Conservation (phyloP, 768 basidiomycete species). For the Pisolithus microcarpus region DNA sequence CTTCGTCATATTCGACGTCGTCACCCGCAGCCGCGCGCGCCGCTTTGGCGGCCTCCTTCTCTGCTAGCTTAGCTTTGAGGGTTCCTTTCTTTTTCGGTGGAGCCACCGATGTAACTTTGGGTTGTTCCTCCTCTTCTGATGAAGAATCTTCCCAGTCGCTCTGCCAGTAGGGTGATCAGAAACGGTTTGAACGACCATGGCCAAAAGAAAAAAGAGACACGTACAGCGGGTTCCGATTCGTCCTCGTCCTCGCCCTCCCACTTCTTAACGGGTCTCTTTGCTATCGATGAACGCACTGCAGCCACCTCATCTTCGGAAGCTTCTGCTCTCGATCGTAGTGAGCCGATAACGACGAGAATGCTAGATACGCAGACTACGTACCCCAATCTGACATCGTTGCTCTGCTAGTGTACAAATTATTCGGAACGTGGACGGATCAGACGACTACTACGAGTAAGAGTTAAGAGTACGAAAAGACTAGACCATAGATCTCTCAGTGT, state of each 20-base stretch:
- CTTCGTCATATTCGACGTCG: slow-evolving; percentile 56
- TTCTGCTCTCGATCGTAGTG: slow-evolving; percentile 27
- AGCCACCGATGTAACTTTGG: slow-evolving; percentile 42
- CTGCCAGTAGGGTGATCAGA: slow-evolving; percentile 32
- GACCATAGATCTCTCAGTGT: too few species aligned
- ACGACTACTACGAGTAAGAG: neutral
- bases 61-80: slow-evolving; percentile 84
- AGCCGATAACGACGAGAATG: slow-evolving; percentile 7
- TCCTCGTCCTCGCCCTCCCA: slow-evolving; percentile 95
- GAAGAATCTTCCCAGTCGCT: slow-evolving; percentile 94
- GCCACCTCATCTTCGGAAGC: slow-evolving; percentile 30
- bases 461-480: neutral
- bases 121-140: slow-evolving; percentile 57
- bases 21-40: slow-evolving; percentile 36
- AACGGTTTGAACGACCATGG: too few species aligned
- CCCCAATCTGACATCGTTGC: slow-evolving; percentile 42
- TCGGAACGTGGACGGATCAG: neutral
- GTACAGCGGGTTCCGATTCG: slow-evolving; percentile 66
- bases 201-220: slow-evolving; percentile 15
- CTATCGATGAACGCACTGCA: slow-evolving; percentile 15
- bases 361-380: slow-evolving; percentile 15
- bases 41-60: slow-evolving; percentile 78
- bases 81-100: slow-evolving; percentile 90
- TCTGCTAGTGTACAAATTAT: slow-evolving; percentile 6
- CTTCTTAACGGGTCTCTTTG: slow-evolving; percentile 41